A percentile compares a stretch with the other conserved stretches of the same genome.
Evolutionary conservation across 768 basidiomycete genomes (phyloP).

Genomic region (Chiua virens): DNA sequence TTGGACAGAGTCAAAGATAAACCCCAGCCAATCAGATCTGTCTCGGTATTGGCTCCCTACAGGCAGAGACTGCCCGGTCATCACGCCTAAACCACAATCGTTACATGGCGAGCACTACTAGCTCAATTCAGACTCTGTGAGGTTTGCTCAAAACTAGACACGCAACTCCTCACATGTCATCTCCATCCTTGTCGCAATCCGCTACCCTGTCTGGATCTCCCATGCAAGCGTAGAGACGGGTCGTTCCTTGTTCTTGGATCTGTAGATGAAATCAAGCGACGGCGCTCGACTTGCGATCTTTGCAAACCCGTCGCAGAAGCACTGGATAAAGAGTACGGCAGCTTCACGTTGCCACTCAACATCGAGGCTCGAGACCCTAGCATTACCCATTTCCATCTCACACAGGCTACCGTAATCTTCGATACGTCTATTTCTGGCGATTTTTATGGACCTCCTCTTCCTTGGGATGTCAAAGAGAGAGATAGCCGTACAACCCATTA

Average conservation of each 20-base stretch:
- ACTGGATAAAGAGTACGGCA: slow-evolving; percentile 10
- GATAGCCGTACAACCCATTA: neutral
- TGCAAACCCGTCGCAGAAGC: slow-evolving; percentile 12
- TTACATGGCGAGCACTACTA: too few relatives aligned
- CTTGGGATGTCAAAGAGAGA: slow-evolving; percentile 7
- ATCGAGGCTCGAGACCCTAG: slow-evolving; percentile 1
- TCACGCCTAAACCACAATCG: too few relatives aligned
- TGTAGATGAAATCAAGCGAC: slow-evolving; percentile 11
- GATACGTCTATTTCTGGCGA: neutral
- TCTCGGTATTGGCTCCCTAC: too few relatives aligned
- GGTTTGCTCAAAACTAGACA: slow-evolving; percentile 5
- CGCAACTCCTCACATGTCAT: neutral
- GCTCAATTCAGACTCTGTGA: neutral
- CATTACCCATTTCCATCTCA: slow-evolving; percentile 17
- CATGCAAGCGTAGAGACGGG: neutral
- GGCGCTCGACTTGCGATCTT: slow-evolving; percentile 10
- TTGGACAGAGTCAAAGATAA: too few relatives aligned
- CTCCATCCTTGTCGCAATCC: slow-evolving; percentile 3
- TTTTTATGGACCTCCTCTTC: neutral
- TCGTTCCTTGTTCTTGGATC: slow-evolving; percentile 5
- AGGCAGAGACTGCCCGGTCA: too few relatives aligned
- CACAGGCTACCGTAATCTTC: slow-evolving; percentile 3
- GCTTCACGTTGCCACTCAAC: slow-evolving; percentile 2
- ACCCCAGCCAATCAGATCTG: too few relatives aligned
- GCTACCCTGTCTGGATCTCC: neutral